Base-by-base conservation (phyloP, 2,329 filamentous ascomycete genomes). In the Emmonsia crescens region DNA sequence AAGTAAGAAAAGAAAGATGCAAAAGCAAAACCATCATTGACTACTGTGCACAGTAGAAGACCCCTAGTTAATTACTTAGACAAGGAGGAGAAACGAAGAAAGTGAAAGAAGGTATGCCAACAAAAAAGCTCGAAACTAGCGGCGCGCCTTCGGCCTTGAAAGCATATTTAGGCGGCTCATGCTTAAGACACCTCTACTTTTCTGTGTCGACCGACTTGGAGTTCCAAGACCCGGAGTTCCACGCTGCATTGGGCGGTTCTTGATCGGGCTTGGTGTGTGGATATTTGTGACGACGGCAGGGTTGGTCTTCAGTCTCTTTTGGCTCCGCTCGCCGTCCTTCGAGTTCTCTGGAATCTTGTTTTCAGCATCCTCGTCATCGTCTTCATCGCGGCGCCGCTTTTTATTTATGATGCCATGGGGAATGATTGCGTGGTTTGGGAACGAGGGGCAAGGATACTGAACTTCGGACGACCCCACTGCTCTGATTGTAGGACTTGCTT, bases 121-220 rank as follows among this genome's bases (percentile, higher is more conserved):
- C 9, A 3, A 27, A 27, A 10, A 27, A n/a, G 14, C n/a, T 21
- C 12, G 29, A 51, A 21, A 21, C 58, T 66, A 75, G 62, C 67
- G 61, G 33, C 74, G 74, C 46, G 71, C 66, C 69, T 79, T 80
- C 1, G 78, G 78, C 62, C 75, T 75, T 19, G 77, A 71, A 40
- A 80, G 72, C 74, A 79, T 74, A 63, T 80, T 79, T 67, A 80
- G 67, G 33, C 78, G 75, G 63, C 76, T 78, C 66, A 79, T 67
- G 60, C 74, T 80, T 59, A 80, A 68, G 21, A 73, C 69, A 21
- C 69, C 66, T 24, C 68, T 70, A 31, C 61, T 66, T 61, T 68
- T 75, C 57, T 70, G 62, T 42, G 51, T 55, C 1, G 61, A 57
- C 46, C 60, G 63, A 48, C 66, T 69, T 21, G 69, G 67, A 54